Evolutionary conservation across 371 early-diverging fungal genomes (phyloP), one percentile per base, ranked within the genome.

Genomic region (Mortierella sp.): DNA sequence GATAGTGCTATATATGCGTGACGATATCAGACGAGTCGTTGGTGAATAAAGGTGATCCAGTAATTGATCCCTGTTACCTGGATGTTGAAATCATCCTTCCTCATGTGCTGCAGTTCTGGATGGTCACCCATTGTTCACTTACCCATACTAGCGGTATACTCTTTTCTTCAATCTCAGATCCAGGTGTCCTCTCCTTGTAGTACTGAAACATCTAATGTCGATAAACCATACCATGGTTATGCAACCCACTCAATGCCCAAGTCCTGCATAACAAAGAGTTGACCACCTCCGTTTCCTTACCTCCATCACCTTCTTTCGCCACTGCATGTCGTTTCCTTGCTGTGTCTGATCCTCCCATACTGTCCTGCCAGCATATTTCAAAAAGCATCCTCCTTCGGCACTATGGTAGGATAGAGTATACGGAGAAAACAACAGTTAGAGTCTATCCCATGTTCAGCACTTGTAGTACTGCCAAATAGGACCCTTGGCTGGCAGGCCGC

Each of bases 1-100:
- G 86, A 77, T 96, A 96, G 68, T 96, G 95, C 97, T 96, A 96
- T 37, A 95, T 95, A 28, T 27, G 27, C 95, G n/a, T n/a, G n/a
- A n/a, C n/a, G n/a, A n/a, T n/a, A n/a, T n/a, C n/a, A 97, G n/a
- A n/a, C n/a, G n/a, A n/a, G n/a, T n/a, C n/a, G n/a, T n/a, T n/a
- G n/a, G n/a, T n/a, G n/a, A n/a, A n/a, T n/a, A n/a, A n/a, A n/a
- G n/a, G n/a, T n/a, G n/a, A n/a, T n/a, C n/a, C n/a, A n/a, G n/a
- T n/a, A n/a, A n/a, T n/a, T n/a, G n/a, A n/a, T n/a, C n/a, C n/a
- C n/a, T n/a, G n/a, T n/a, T n/a, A n/a, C n/a, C n/a, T n/a, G n/a
- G n/a, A n/a, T n/a, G n/a, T n/a, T n/a, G n/a, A n/a, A n/a, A n/a
- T n/a, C n/a, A n/a, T n/a, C n/a, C n/a, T n/a, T n/a, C n/a, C n/a